A percentile compares a stretch with the other conserved stretches of the same genome.
Conservation (phyloP, 2,329 filamentous ascomycete species). For the Rhynchosporium agropyri region DNA sequence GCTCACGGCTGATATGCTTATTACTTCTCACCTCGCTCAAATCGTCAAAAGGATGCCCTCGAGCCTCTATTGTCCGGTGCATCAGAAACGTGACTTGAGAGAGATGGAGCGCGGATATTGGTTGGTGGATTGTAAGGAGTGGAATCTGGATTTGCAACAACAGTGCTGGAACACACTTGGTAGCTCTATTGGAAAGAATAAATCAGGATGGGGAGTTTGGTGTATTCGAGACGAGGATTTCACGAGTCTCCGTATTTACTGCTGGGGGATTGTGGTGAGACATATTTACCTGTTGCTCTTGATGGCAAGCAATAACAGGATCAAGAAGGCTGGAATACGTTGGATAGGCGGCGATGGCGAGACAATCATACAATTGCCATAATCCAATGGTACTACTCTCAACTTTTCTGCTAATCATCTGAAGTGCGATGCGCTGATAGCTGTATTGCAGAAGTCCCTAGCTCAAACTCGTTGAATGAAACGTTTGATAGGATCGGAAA, state of each 20-base stretch:
- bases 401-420: background rate
- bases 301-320: slow-evolving; percentile 65
- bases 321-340: slow-evolving; percentile 58
- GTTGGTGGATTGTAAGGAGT: slow-evolving; percentile 61
- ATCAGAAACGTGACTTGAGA: slow-evolving; percentile 53
- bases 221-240: slow-evolving; percentile 50
- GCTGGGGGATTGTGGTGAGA: slow-evolving; percentile 73
- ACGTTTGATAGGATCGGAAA: background rate
- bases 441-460: background rate
- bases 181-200: slow-evolving; percentile 60
- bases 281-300: slow-evolving; percentile 78
- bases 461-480: background rate
- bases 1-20: slow-evolving; percentile 54
- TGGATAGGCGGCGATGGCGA: slow-evolving; percentile 70
- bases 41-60: slow-evolving; percentile 55
- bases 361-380: slow-evolving; percentile 55
- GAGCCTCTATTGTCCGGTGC: slow-evolving; percentile 47
- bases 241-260: slow-evolving; percentile 65
- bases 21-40: slow-evolving; percentile 58
- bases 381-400: background rate
- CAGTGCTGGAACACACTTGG: slow-evolving; percentile 65
- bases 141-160: slow-evolving; percentile 52
- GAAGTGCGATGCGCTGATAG: background rate
- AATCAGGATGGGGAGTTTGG: slow-evolving; percentile 69
- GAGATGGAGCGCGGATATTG: slow-evolving; percentile 78